These are phyloP conservation scores for Arachis monticola DNA, from an alignment of 331 rosid genomes.

Conservation along the genomic window DNA sequence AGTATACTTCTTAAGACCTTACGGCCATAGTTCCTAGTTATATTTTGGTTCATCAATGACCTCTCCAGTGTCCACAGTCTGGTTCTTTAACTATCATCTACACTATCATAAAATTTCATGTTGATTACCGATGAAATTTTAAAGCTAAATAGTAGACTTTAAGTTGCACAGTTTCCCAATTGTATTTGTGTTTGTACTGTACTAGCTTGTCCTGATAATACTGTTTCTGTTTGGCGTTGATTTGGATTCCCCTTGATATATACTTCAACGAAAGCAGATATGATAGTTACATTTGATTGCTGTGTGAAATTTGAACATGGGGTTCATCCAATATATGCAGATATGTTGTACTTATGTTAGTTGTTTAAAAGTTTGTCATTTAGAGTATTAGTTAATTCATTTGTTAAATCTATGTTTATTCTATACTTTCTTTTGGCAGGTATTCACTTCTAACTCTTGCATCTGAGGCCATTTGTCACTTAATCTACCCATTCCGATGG, in stretches of 20 bases:
- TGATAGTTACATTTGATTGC: conserved; percentile 32
- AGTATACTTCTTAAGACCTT: conserved; percentile 57
- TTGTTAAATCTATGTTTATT: conserved; percentile 38
- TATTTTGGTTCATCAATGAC: conserved; percentile 33
- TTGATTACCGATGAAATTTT: conserved; percentile 12
- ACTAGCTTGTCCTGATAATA: conserved; percentile 17
- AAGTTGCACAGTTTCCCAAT: neutral
- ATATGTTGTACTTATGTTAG: conserved; percentile 26
- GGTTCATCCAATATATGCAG: conserved; percentile 9
- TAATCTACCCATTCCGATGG: conserved; percentile 96
- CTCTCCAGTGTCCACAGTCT: conserved; percentile 27
- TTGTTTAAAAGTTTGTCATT: conserved; percentile 37
- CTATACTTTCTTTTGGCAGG: conserved; percentile 60
- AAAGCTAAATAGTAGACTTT: conserved; percentile 26
- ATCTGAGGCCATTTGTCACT: conserved; percentile 96
- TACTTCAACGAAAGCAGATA: conserved; percentile 15
- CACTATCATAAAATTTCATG: conserved; percentile 32
- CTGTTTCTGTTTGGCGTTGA: conserved; percentile 25
- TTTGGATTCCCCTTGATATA: conserved; percentile 21
- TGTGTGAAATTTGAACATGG: conserved; percentile 22
- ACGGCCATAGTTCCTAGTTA: conserved; percentile 42
- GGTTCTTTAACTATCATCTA: conserved; percentile 22
- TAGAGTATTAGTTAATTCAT: conserved; percentile 24
- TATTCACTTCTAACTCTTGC: conserved; percentile 89
- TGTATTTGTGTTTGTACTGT: conserved; percentile 33